Conservation (phyloP, 495 filamentous ascomycete species). For the Neohortaea acidophila region DNA sequence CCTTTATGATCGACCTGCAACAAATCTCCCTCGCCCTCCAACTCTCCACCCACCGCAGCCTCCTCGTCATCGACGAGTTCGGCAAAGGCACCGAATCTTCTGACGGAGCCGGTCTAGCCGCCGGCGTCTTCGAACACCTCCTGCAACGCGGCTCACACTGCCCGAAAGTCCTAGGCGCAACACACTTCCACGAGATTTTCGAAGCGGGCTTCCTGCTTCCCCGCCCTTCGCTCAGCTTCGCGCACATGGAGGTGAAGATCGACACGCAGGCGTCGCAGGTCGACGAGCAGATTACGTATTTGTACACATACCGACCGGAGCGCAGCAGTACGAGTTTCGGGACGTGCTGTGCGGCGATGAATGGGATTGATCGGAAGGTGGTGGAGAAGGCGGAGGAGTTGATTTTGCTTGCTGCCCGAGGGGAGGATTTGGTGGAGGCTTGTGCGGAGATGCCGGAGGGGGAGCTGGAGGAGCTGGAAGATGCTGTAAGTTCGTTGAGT, state of each 20-base stretch:
- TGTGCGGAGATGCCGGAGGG: slow-evolving; percentile 47
- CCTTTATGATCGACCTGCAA: slow-evolving; percentile 86
- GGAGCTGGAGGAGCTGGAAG: slow-evolving; percentile 45
- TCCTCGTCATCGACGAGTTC: slow-evolving; percentile 87
- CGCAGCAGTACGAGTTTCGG: slow-evolving; percentile 73
- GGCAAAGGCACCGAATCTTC: slow-evolving; percentile 79
- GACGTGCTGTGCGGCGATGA: slow-evolving; percentile 67
- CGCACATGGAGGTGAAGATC: slow-evolving; percentile 76
- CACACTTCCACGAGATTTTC: slow-evolving; percentile 92
- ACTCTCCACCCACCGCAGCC: slow-evolving; percentile 58
- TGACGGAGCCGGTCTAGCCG: slow-evolving; percentile 76
- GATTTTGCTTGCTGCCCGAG: slow-evolving; percentile 48
- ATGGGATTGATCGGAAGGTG: slow-evolving; percentile 58
- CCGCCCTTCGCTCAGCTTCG: slow-evolving; percentile 49
- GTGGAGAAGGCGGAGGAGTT: slow-evolving; percentile 65
- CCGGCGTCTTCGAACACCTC: slow-evolving; percentile 66
- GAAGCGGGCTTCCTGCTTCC: slow-evolving; percentile 49
- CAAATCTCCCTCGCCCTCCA: slow-evolving; percentile 68
- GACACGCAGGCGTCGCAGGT: slow-evolving; percentile 41
- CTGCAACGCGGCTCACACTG: slow-evolving; percentile 41
- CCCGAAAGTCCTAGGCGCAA: slow-evolving; percentile 75
- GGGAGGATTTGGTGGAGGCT: slow-evolving; percentile 58
- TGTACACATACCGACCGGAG: slow-evolving; percentile 59
- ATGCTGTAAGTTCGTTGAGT: slow-evolving; percentile 34
- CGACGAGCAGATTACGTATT: slow-evolving; percentile 70